phyloP scores from a whole-genome alignment of 176 grass and related monocot species.

The Avena eriantha region DNA sequence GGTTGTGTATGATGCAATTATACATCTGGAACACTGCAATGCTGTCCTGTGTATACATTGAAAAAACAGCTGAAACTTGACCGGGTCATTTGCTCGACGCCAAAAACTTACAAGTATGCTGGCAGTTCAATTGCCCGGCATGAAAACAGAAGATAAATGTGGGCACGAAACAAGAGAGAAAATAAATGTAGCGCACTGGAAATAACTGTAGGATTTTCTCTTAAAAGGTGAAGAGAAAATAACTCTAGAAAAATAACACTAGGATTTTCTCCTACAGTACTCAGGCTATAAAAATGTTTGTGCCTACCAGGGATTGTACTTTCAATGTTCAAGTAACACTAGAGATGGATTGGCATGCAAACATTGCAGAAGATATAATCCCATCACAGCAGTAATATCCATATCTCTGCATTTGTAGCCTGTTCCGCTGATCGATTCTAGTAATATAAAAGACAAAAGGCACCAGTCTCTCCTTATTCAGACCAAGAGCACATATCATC shows the following conservation, averaged over 20 bases:
- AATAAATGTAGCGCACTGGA: neutral
- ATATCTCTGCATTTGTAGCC: neutral
- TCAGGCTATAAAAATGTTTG: neutral
- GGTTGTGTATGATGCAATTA: neutral
- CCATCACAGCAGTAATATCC: neutral
- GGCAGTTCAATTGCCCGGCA: neutral
- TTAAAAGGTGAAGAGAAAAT: neutral
- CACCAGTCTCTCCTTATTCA: neutral
- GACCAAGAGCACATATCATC: neutral
- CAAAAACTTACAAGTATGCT: conserved; percentile 1
- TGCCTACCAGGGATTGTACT: neutral
- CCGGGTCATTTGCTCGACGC: neutral
- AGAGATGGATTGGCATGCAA: neutral
- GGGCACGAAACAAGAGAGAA: no score
- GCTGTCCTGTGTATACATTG: neutral
- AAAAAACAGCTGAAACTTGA: neutral
- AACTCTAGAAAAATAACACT: no score
- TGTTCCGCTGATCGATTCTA: neutral
- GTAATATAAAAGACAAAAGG: neutral
- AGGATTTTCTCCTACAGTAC: no score
- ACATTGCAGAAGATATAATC: neutral
- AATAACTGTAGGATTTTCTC: neutral
- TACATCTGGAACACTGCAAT: neutral
- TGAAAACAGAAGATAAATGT: neutral
- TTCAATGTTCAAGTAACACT: neutral